These are phyloP conservation scores for Albifimbria verrucaria DNA, from an alignment of 2,329 filamentous ascomycete species.

Conservation along the genomic window DNA sequence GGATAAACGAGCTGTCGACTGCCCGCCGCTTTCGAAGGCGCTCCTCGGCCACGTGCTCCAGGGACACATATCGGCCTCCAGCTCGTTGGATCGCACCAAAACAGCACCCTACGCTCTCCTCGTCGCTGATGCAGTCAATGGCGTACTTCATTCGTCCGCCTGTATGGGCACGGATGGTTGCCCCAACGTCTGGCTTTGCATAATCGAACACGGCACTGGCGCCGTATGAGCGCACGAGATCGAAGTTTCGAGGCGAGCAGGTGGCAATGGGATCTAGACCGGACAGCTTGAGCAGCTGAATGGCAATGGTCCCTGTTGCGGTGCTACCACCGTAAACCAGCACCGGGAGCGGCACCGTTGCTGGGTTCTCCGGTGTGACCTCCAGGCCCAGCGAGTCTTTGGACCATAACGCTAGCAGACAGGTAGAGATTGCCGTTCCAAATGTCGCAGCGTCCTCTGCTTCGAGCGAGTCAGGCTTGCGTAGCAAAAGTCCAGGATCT, in stretches of 20 bases:
- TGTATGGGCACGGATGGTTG: conserved; percentile 17
- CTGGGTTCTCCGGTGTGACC: no score
- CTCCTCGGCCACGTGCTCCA: neutral
- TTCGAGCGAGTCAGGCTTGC: neutral
- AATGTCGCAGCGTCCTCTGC: neutral
- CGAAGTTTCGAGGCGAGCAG: conserved; percentile 28
- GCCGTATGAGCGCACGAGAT: conserved; percentile 35
- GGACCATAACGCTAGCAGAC: no score
- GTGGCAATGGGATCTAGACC: conserved; percentile 2
- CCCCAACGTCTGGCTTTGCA: conserved; percentile 14
- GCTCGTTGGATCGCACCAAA: conserved; percentile 30
- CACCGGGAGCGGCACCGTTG: neutral
- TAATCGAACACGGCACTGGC: conserved; percentile 43
- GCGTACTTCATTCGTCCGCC: conserved; percentile 21
- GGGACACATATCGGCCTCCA: conserved; percentile 9
- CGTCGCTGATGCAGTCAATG: conserved; percentile 31
- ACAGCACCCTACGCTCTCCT: conserved; percentile 27
- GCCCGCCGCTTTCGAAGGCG: neutral
- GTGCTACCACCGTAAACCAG: conserved; percentile 2
- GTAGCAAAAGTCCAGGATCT: neutral
- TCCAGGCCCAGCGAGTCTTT: no score
- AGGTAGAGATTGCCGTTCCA: no score
- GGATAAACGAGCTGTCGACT: neutral
- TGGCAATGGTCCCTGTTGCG: neutral
- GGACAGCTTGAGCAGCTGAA: conserved; percentile 2